These are phyloP conservation scores for Sphagnurus paluster DNA, from an alignment of 1,284 basidiomycete species.

Conservation along the genomic window DNA sequence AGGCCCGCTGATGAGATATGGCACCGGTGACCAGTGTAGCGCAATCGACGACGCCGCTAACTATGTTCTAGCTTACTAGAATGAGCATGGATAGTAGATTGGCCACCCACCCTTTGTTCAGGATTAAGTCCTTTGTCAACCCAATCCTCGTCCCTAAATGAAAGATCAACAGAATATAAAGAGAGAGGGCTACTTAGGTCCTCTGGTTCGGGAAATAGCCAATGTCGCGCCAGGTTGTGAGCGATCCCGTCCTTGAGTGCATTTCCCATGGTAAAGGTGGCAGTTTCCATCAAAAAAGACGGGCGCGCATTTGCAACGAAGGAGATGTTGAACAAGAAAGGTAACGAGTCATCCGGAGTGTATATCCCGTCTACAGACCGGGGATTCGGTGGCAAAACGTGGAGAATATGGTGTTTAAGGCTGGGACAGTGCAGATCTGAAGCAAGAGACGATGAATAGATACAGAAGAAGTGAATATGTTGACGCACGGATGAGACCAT, in stretches of 20 bases:
- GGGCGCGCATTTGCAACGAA: constrained; percentile 43
- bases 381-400: constrained; percentile 24
- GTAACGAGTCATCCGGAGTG: constrained; percentile 33
- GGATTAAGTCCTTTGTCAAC: constrained; percentile 40
- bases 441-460: not conserved
- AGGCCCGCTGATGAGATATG: constrained; percentile 45
- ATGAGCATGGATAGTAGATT: not conserved
- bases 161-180: constrained; percentile 13
- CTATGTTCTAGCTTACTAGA: constrained; percentile 23
- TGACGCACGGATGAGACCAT: constrained; percentile 43
- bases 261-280: constrained; percentile 28
- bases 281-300: constrained; percentile 40
- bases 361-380: constrained; percentile 32
- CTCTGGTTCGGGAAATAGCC: constrained; percentile 41
- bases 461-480: not conserved
- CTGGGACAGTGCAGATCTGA: constrained; percentile 40
- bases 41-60: constrained; percentile 41
- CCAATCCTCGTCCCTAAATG: constrained; percentile 34
- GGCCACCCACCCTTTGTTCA: constrained; percentile 39
- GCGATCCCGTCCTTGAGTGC: constrained; percentile 20
- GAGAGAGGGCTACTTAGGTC: constrained; percentile 27
- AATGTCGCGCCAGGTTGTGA: constrained; percentile 34
- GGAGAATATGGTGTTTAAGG: constrained; percentile 37
- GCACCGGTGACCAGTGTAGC: constrained; percentile 39
- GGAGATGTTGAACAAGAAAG: constrained; percentile 43